phyloP scores from a whole-genome alignment of 2,329 filamentous ascomycete species.

The Curvularia lunata region DNA sequence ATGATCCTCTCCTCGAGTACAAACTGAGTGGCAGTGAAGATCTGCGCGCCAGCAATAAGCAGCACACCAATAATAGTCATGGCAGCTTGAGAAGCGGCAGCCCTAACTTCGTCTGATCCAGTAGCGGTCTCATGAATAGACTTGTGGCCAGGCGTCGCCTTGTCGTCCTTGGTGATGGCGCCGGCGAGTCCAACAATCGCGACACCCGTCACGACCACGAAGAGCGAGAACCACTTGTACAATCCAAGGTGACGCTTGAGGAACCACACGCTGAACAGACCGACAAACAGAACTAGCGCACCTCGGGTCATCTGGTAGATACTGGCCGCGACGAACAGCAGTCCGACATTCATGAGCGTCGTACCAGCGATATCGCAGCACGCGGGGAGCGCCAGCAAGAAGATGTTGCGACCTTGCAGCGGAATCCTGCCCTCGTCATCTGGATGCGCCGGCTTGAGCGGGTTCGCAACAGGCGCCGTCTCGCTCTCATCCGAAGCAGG shows the following conservation, averaged over 20 bases:
- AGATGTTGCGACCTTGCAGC: conserved; percentile 72
- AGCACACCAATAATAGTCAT: conserved; percentile 81
- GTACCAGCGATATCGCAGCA: conserved; percentile 95
- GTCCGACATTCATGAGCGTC: conserved; percentile 94
- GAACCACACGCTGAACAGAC: conserved; percentile 92
- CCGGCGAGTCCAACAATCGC: conserved; percentile 89
- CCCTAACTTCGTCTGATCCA: conserved; percentile 36
- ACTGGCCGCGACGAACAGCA: conserved; percentile 91
- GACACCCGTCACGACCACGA: conserved; percentile 87
- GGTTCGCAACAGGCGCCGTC: conserved; percentile 59
- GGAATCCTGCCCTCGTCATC: conserved; percentile 63
- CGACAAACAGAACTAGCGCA: conserved; percentile 92
- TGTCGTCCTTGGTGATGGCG: conserved; percentile 74
- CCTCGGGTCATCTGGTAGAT: conserved; percentile 99
- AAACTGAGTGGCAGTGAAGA: conserved; percentile 97
- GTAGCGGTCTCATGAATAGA: conserved; percentile 28
- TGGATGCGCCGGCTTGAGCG: conserved; percentile 52
- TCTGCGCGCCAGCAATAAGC: conserved; percentile 90
- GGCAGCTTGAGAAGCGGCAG: conserved; percentile 63
- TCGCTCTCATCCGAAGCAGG: conserved; percentile 55
- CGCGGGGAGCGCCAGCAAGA: conserved; percentile 81
- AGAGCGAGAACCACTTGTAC: conserved; percentile 92
- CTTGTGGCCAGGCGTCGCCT: conserved; percentile 51
- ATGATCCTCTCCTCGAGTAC: conserved; percentile 95
- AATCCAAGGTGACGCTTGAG: conserved; percentile 76